Base-by-base conservation (phyloP, 1,284 basidiomycete species). In the Ceratobasidium sp. region DNA sequence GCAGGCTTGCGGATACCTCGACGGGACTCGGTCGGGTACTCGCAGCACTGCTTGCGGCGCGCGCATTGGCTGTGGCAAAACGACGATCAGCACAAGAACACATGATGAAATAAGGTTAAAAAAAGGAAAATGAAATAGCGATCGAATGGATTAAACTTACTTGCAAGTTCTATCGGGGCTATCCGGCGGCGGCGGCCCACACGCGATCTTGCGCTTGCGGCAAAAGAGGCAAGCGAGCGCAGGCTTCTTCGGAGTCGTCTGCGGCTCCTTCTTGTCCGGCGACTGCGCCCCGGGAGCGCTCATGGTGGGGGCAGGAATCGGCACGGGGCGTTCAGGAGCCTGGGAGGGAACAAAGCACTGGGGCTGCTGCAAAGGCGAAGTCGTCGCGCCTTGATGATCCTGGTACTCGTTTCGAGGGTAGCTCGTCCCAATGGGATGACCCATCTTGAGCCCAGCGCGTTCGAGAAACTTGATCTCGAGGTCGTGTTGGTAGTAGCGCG, bases 21-120 rank as follows among this genome's bases (percentile, higher is more conserved):
- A 50, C 86, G 81, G 72, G 86, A 87, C 78, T 88, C 86, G 6
- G 81, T 79, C 2, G 88, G 88, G 74, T 87, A 89, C 75, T 85
- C 85, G 77, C 88, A 89, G 69, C 81, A 83, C 53, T 88, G 82
- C 32, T 84, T 83, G 28, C 88, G 85, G 50, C 86, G 82, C 65
- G 84, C 83, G 77, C 88, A 89, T 81, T 89, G 88, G 78, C 88
- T 89, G 78, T 58, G 74, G 43, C 5, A 45, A 28, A 23, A 21
- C 28, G 36, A 4, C 12, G 16, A 21, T 64, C 46, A 64, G 61
- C 23, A 64, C 21, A 30, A 23, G 60, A 58, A 2, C 32, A 45
- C 30, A 39, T 43, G 23, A n/a, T n/a, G 1, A 21, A 8, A n/a
- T 9, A 32, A 14, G 5, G 14, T 23, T 23, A 16, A 16, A 21